A percentile compares a stretch with the other conserved stretches of the same genome.
Conservation (phyloP, 495 filamentous ascomycete species). For the Tuber magnatum region DNA sequence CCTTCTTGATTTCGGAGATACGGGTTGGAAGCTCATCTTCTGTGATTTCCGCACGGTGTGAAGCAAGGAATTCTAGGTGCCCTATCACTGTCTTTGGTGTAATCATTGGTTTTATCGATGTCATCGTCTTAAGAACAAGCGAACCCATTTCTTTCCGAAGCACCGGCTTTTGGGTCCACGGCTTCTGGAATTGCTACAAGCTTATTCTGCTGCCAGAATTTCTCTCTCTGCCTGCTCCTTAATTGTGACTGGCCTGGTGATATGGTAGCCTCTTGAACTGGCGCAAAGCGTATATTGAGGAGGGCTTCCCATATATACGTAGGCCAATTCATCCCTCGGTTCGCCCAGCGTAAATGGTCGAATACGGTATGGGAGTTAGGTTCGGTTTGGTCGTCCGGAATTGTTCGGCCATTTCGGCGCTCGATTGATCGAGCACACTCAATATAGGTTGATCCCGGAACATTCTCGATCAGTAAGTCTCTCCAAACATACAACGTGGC, state of each 20-base stretch:
- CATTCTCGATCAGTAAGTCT: constrained; percentile 5
- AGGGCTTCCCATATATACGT: constrained; percentile 11
- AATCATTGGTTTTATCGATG: neutral
- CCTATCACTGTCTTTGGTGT: constrained; percentile 17
- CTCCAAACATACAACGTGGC: constrained; percentile 13
- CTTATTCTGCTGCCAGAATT: neutral
- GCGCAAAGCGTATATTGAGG: constrained; percentile 13
- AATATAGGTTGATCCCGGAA: constrained; percentile 8
- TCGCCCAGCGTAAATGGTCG: constrained; percentile 26
- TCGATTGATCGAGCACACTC: constrained; percentile 22
- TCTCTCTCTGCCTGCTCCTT: neutral
- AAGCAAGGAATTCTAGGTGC: constrained; percentile 28
- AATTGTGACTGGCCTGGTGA: neutral
- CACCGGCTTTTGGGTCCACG: constrained; percentile 20
- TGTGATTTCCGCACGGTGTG: constrained; percentile 15
- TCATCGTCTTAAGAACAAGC: constrained; percentile 11
- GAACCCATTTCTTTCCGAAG: constrained; percentile 13
- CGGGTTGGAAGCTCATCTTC: constrained; percentile 18
- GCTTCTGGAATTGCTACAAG: constrained; percentile 19
- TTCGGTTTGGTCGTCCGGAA: constrained; percentile 13
- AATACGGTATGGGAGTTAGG: constrained; percentile 21
- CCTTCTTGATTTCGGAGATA: constrained; percentile 19
- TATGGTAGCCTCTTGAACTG: constrained; percentile 7
- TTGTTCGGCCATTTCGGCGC: constrained; percentile 11
- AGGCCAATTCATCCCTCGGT: constrained; percentile 18